Percentiles rank a stretch among this genome's conserved stretches.
Evolutionary conservation across 108 stramenopile species (phyloP).

Genomic region (Thalassiosira profunda): DNA sequence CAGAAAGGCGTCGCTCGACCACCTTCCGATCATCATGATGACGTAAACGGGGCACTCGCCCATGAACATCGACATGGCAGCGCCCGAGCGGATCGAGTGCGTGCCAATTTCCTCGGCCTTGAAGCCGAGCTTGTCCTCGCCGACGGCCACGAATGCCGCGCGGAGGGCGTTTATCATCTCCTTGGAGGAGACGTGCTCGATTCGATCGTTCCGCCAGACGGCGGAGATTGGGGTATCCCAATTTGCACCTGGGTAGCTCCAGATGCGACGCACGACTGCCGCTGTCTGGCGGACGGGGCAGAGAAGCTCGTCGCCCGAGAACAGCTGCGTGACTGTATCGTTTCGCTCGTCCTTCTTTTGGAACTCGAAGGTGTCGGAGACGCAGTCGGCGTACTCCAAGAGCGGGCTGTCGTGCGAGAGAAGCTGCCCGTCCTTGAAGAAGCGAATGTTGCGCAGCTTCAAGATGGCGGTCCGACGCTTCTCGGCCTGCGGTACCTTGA

Average conservation of each 20-base stretch:
- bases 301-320: not conserved
- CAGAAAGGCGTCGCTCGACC: conserved; percentile 19
- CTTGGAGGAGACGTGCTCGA: not conserved
- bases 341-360: conserved; percentile 15
- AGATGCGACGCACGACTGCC: not conserved
- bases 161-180: not conserved
- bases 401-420: not conserved
- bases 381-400: conserved; percentile 8
- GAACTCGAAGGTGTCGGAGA: conserved; percentile 25
- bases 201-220: not conserved
- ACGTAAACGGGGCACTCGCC: not conserved
- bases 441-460: conserved; percentile 2
- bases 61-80: conserved; percentile 28
- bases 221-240: not conserved
- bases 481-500: conserved; percentile 9
- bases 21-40: conserved; percentile 28
- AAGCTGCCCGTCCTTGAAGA: not conserved
- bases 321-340: conserved; percentile 13
- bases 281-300: conserved; percentile 21
- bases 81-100: conserved; percentile 21
- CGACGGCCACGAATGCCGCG: not conserved
- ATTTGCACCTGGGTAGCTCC: conserved; percentile 1
- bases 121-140: conserved; percentile 7
- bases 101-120: conserved; percentile 13
- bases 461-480: conserved; percentile 3